Conservation (phyloP, 2,329 filamentous ascomycete species). For the Pseudocercospora vitis region DNA sequence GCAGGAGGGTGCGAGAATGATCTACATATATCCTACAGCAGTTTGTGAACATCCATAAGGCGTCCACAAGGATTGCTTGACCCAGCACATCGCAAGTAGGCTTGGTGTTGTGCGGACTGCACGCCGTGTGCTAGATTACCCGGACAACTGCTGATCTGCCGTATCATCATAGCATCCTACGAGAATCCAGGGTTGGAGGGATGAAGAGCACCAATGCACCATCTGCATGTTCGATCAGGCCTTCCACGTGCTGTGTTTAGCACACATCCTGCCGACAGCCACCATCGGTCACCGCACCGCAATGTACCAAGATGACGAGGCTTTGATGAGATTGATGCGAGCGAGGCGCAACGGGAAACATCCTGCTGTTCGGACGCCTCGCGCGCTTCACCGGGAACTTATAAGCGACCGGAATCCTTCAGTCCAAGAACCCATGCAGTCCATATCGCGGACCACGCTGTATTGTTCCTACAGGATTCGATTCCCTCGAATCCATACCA, state of each 20-base stretch:
- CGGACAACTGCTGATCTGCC: not conserved
- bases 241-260: not conserved
- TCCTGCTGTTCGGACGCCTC: constrained; percentile 12
- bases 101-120: not conserved
- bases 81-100: not conserved
- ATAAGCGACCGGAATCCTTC: constrained; percentile 16
- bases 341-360: constrained; percentile 1
- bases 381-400: constrained; percentile 11
- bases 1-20: too few species aligned
- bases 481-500: constrained; percentile 5
- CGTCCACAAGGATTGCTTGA: not conserved
- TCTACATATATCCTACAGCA: too few species aligned
- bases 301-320: constrained; percentile 8
- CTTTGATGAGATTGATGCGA: not conserved
- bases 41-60: not conserved
- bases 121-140: not conserved
- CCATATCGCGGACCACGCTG: constrained; percentile 8
- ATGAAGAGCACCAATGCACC: not conserved
- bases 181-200: not conserved
- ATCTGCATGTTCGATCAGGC: not conserved
- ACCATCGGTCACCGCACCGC: not conserved
- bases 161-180: not conserved
- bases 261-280: not conserved
- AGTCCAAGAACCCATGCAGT: constrained; percentile 1
- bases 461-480: constrained; percentile 19